A percentile compares a stretch with the other conserved stretches of the same genome.
Conservation (phyloP, 805 yeast genomes). For the Teunomyces funiuensis region DNA sequence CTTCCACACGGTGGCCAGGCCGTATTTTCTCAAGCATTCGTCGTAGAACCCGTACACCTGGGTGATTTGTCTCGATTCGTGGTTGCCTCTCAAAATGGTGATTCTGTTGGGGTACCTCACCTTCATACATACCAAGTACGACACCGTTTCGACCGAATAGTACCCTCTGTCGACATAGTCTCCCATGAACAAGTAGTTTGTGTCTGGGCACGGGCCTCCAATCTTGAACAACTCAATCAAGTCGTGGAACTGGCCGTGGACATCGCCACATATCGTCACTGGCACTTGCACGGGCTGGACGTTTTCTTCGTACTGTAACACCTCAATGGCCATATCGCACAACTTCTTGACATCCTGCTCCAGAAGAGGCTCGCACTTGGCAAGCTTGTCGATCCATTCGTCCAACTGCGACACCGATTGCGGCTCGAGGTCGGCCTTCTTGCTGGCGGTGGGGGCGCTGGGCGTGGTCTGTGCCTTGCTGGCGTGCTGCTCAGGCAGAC, state of each 20-base stretch:
- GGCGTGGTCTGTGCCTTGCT: too few species aligned
- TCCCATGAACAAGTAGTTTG: slow-evolving; percentile 49
- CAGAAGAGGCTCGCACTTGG: slow-evolving; percentile 75
- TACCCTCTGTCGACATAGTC: slow-evolving; percentile 90
- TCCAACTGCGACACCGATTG: slow-evolving; percentile 67
- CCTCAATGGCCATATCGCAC: slow-evolving; percentile 90
- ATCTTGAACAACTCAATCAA: slow-evolving; percentile 88
- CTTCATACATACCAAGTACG: slow-evolving; percentile 86
- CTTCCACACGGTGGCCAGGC: slow-evolving; percentile 92
- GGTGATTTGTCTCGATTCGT: slow-evolving; percentile 93
- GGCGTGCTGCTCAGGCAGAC: slow-evolving; percentile 6
- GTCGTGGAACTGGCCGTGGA: slow-evolving; percentile 96
- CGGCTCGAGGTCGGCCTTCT: slow-evolving; percentile 31
- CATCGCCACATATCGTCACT: slow-evolving; percentile 96
- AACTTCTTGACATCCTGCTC: slow-evolving; percentile 78
- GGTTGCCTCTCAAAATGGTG: slow-evolving; percentile 91
- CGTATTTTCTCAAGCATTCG: slow-evolving; percentile 91
- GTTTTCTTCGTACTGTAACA: slow-evolving; percentile 85
- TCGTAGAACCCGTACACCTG: slow-evolving; percentile 96
- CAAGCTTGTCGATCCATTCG: slow-evolving; percentile 79
- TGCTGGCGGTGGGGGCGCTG: slow-evolving; percentile 31
- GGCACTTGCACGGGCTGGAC: slow-evolving; percentile 96
- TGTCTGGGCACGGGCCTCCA: slow-evolving; percentile 62
- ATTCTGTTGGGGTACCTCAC: slow-evolving; percentile 89
- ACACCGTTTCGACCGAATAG: slow-evolving; percentile 88